Evolutionary conservation across 1,284 basidiomycete genomes (phyloP), one percentile per base, ranked within the genome.

Genomic region (Cutaneotrichosporon sp.): DNA sequence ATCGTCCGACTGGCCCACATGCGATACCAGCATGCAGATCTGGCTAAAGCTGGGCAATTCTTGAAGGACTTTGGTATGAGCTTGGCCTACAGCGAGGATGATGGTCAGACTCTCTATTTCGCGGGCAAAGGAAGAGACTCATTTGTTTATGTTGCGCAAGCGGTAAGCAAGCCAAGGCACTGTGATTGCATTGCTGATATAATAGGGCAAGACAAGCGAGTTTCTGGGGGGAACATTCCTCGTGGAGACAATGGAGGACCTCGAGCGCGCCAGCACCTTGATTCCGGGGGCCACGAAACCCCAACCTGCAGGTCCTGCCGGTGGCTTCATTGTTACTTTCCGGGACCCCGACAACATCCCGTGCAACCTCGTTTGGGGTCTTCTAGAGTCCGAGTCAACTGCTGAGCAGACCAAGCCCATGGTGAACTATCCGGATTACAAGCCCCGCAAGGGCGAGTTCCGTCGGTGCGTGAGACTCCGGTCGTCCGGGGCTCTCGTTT

Each of bases 21-120:
- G 59, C 54, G 56, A 35, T 64, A 64, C 49, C 52, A 41, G 27
- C 60, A 61, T 34, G 52, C 33, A 14, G 58, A 64, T 43, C 35
- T 64, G 17, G 51, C 49, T 8, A 49, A 20, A 12, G 38, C 59
- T 5, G 35, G 44, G 24, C 34, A 49, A 20, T 64, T 64, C 47
- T 50, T 64, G 3, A 52, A 55, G 49, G 62, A 64, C 56, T 64
- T 64, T 48, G 62, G 62, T 29, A 46, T 62, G 44, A 46, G 29
- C n/a, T 35, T 61, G 3, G 50, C 51, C 0, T 49, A 52, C 37
- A 29, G 35, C 1, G 54, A 60, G 31, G 17, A 55, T 31, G 50
- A 39, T 16, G 58, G 51, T 27, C 46, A 55, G 39, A 52, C 31
- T n/a, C 45, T 58, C 14, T 64, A 59, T 42, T 62, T 60, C 51